These are phyloP conservation scores for Parachaetomium inaequale DNA, from an alignment of 495 filamentous ascomycete species.

Conservation along the genomic window DNA sequence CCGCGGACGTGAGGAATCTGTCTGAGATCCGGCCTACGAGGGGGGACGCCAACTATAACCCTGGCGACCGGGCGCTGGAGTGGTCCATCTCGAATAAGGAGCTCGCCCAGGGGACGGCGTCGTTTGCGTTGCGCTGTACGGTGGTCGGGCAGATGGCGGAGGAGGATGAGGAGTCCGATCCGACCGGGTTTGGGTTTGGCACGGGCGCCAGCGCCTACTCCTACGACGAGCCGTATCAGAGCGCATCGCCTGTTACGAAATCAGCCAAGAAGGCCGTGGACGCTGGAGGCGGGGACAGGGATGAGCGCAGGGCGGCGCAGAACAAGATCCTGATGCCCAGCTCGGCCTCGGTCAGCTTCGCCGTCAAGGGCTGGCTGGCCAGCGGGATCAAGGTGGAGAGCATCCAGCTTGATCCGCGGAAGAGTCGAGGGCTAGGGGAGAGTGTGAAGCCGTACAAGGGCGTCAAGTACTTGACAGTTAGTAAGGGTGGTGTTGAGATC, in stretches of 20 bases:
- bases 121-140: conserved; percentile 67
- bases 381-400: conserved; percentile 94
- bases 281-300: conserved; percentile 41
- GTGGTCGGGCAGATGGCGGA: conserved; percentile 66
- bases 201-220: conserved; percentile 47
- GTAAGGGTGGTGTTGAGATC: conserved; percentile 78
- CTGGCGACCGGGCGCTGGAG: conserved; percentile 67
- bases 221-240: conserved; percentile 60
- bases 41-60: conserved; percentile 78
- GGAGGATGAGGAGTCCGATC: conserved; percentile 44
- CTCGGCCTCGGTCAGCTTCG: conserved; percentile 82
- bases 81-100: conserved; percentile 78
- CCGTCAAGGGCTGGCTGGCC: conserved; percentile 89
- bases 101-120: conserved; percentile 61
- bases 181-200: conserved; percentile 46
- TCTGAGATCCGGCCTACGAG: conserved; percentile 75
- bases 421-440: conserved; percentile 81
- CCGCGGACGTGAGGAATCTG: conserved; percentile 78
- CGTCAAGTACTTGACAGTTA: conserved; percentile 93
- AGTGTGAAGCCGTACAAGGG: conserved; percentile 94
- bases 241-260: conserved; percentile 30
- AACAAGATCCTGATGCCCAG: conserved; percentile 88
- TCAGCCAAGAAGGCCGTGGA: conserved; percentile 38
- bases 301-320: conserved; percentile 55
- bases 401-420: conserved; percentile 76